Conservation (phyloP, 2,329 filamentous ascomycete genomes). For the Dactylellina parvicollis region DNA sequence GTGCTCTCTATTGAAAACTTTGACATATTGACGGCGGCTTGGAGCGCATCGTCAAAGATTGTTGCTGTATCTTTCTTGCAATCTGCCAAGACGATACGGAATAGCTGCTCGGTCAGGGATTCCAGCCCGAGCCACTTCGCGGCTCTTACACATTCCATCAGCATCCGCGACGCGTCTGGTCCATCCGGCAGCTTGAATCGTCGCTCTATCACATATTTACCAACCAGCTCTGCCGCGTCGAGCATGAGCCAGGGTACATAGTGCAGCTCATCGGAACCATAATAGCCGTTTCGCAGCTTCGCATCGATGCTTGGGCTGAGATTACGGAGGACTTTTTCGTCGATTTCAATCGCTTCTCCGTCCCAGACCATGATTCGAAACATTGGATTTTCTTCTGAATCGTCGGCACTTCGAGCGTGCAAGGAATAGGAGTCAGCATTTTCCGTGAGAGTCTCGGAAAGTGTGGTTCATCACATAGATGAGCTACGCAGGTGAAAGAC, state of each 20-base stretch:
- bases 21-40: not conserved
- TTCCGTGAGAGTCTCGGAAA: too few relatives aligned
- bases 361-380: not conserved
- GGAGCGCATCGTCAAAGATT: not conserved
- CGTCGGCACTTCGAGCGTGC: too few relatives aligned
- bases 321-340: not conserved
- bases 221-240: not conserved
- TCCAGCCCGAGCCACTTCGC: slow-evolving; percentile 8
- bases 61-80: not conserved
- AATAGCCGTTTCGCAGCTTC: not conserved
- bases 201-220: not conserved
- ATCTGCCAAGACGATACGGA: not conserved
- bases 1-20: not conserved
- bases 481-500: not conserved
- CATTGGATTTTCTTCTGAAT: not conserved
- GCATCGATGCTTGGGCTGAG: not conserved
- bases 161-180: not conserved
- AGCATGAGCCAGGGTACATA: not conserved
- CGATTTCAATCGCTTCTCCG: not conserved
- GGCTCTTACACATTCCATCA: not conserved
- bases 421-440: too few relatives aligned
- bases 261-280: not conserved
- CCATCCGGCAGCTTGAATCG: not conserved
- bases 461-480: too few relatives aligned
- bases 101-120: not conserved